Evolutionary conservation across 2,329 filamentous ascomycete genomes (phyloP).

Genomic region (Verticillium zaregamsianum): DNA sequence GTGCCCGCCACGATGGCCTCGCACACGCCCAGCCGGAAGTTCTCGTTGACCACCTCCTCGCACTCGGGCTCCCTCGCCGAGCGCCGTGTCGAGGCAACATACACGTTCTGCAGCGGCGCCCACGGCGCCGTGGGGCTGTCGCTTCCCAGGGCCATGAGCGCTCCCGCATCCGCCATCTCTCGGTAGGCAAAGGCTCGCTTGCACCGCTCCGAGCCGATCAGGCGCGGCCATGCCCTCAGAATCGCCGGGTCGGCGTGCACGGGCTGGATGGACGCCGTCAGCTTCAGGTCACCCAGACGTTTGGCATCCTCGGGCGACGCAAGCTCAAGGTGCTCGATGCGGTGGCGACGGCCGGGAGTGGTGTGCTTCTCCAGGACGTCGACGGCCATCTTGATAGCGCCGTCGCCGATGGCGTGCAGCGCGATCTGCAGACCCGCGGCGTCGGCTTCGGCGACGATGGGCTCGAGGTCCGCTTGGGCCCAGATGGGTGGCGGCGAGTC

Average conservation of each 20-base stretch:
- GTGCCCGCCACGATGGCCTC: constrained; percentile 44
- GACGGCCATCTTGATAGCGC: constrained; percentile 45
- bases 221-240: constrained; percentile 48
- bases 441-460: constrained; percentile 45
- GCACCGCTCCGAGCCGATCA: constrained; percentile 45
- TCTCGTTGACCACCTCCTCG: constrained; percentile 36
- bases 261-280: constrained; percentile 46
- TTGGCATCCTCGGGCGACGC: constrained; percentile 43
- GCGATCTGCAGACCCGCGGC: constrained; percentile 48
- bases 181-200: constrained; percentile 52
- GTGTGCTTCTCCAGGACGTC: constrained; percentile 36
- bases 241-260: constrained; percentile 51
- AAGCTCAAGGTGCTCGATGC: constrained; percentile 56
- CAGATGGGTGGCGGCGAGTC: constrained; percentile 43
- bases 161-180: constrained; percentile 47
- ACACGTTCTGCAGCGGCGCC: constrained; percentile 42
- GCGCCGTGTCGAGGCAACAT: constrained; percentile 45
- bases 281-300: constrained; percentile 45
- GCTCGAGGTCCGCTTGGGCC: constrained; percentile 41
- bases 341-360: constrained; percentile 39
- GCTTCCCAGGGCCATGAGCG: constrained; percentile 43
- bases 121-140: constrained; percentile 51
- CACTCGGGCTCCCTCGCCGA: constrained; percentile 38
- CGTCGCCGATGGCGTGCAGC: constrained; percentile 55
- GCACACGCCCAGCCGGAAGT: constrained; percentile 41